phyloP scores from a whole-genome alignment of 805 yeast species.

The Priceomyces haplophilus region DNA sequence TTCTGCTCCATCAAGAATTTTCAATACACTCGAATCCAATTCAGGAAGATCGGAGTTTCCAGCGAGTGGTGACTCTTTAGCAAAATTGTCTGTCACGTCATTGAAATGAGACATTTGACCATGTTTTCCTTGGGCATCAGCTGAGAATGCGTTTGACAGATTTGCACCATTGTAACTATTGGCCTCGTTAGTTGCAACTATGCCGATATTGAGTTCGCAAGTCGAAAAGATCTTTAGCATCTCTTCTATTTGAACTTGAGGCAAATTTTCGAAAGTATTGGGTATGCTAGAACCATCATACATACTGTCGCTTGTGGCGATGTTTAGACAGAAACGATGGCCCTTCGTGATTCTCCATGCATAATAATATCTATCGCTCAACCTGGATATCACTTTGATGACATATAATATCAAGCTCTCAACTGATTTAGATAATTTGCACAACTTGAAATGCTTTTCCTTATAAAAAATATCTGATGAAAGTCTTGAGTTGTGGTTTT shows the following conservation, averaged over 20 bases:
- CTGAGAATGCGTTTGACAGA: no score
- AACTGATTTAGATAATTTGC: constrained; percentile 23
- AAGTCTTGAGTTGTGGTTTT: constrained; percentile 19
- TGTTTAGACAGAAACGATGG: constrained; percentile 37
- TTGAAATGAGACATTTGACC: no score
- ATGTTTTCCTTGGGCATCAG: no score
- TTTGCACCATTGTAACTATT: not conserved
- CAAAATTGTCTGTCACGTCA: not conserved
- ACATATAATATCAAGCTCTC: constrained; percentile 19
- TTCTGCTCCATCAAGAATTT: constrained; percentile 22
- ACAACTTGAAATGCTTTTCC: constrained; percentile 19
- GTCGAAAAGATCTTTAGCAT: no score
- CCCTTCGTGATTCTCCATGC: constrained; percentile 70
- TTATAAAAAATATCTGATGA: constrained; percentile 16
- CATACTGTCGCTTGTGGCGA: constrained; percentile 29
- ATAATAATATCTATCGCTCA: constrained; percentile 59
- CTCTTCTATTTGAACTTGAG: not conserved
- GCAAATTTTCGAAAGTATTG: not conserved
- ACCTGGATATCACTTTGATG: constrained; percentile 28
- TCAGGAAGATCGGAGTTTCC: not conserved
- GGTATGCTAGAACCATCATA: constrained; percentile 11
- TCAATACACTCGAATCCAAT: constrained; percentile 6
- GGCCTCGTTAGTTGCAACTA: not conserved
- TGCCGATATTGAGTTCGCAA: not conserved
- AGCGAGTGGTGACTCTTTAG: not conserved